Conservation (phyloP, 768 basidiomycete species). For the Megacollybia marginata region DNA sequence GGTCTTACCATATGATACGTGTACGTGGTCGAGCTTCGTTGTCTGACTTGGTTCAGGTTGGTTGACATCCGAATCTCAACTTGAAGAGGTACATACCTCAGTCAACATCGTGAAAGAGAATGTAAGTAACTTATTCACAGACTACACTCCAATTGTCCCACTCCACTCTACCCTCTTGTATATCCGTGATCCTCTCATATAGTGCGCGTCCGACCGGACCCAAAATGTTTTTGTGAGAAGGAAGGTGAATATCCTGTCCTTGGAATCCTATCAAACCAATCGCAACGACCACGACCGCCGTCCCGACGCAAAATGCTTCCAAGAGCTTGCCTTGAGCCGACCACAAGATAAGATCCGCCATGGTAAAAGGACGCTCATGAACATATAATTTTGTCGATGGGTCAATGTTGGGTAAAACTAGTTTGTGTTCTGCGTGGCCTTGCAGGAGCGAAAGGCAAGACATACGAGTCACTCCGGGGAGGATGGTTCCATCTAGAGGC, state of each 20-base stretch:
- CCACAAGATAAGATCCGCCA: slow-evolving; percentile 42
- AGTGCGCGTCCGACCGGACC: slow-evolving; percentile 58
- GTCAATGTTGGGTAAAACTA: slow-evolving; percentile 36
- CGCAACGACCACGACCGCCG: slow-evolving; percentile 63
- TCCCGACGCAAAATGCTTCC: slow-evolving; percentile 77
- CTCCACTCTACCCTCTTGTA: slow-evolving; percentile 61
- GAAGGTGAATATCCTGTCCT: slow-evolving; percentile 43
- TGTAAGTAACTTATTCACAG: not conserved
- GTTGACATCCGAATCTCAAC: too few relatives aligned
- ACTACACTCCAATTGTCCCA: slow-evolving; percentile 61
- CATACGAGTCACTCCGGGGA: slow-evolving; percentile 87
- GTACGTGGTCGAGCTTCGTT: too few relatives aligned
- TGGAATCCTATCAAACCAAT: slow-evolving; percentile 55
- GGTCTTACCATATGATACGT: too few relatives aligned
- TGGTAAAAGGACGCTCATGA: slow-evolving; percentile 55
- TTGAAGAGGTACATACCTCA: too few relatives aligned
- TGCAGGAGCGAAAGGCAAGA: slow-evolving; percentile 61
- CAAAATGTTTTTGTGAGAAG: slow-evolving; percentile 35
- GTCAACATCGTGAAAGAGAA: too few relatives aligned
- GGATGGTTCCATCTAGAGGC: slow-evolving; percentile 77
- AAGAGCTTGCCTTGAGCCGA: slow-evolving; percentile 46
- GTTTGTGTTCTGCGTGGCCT: slow-evolving; percentile 44
- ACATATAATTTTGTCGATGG: slow-evolving; percentile 29
- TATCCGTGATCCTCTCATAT: slow-evolving; percentile 54
- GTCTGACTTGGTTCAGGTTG: too few relatives aligned